A percentile compares a stretch with the other conserved stretches of the same genome.
These are phyloP conservation scores for Exserohilum rostratum DNA, from an alignment of 2,329 filamentous ascomycete genomes.

Conservation along the genomic window DNA sequence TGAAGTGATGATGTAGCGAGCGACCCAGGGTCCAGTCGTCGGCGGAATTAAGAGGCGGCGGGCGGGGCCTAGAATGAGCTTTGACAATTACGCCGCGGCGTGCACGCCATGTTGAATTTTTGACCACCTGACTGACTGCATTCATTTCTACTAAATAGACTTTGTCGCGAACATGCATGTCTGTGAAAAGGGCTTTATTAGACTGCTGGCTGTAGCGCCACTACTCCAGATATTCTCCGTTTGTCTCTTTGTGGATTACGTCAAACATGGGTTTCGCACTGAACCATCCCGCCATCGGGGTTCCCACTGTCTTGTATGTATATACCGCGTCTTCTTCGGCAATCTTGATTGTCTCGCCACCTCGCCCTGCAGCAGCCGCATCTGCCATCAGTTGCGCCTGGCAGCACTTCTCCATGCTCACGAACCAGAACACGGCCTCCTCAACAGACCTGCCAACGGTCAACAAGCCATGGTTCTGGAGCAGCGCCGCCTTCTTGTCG, in stretches of 20 bases:
- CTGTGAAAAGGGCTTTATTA: not conserved
- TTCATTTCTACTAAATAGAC: not conserved
- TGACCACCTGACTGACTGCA: not conserved
- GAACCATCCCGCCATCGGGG: constrained; percentile 67
- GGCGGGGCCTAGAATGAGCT: constrained; percentile 10
- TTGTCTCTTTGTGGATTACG: constrained; percentile 67
- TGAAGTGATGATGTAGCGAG: constrained; percentile 8
- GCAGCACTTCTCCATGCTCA: constrained; percentile 61
- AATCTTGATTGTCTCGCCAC: constrained; percentile 70
- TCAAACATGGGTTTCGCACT: constrained; percentile 75
- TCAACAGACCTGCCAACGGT: constrained; percentile 59
- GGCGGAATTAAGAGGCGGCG: not conserved
- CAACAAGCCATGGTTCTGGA: constrained; percentile 61
- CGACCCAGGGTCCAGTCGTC: constrained; percentile 12
- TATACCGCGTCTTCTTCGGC: constrained; percentile 70
- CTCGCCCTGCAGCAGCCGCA: constrained; percentile 64
- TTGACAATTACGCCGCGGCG: not conserved
- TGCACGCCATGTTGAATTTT: too few species aligned
- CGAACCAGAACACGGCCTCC: constrained; percentile 61
- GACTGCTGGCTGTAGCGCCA: too few species aligned
- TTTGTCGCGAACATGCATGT: not conserved
- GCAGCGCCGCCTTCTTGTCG: constrained; percentile 57
- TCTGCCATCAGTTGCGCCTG: constrained; percentile 60
- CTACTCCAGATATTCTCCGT: constrained; percentile 61
- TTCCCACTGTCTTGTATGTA: constrained; percentile 71